Base-by-base conservation (phyloP, 2,329 filamentous ascomycete species). In the Pseudogymnoascus sp. region DNA sequence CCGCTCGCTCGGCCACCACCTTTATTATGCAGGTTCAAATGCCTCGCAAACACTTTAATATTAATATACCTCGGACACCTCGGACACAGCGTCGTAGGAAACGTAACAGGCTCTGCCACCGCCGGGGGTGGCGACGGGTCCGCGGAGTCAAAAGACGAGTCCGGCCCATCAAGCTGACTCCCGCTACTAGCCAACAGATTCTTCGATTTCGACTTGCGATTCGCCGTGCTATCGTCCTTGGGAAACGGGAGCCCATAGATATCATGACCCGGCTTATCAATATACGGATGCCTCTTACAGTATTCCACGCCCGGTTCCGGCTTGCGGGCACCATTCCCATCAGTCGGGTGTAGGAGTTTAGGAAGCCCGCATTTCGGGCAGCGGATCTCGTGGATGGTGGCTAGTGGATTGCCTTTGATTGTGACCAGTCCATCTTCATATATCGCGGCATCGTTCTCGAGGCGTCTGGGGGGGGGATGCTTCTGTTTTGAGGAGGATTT, bases 171-270 rank as follows among this genome's bases (percentile, higher is more conserved):
- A 5, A 44, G 16, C 18, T 44, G 42, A 5, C 18, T 44, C 42
- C 42, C 42, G 18, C 42, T 44, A 8, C 4, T 14, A 12, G 42
- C 18, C 18, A 44, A 44, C 1, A 44, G 42, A 44, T 21, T 44
- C 42, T 44, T 44, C 11, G 42, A 2, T 14, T 44, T 44, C 4
- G 42, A 23, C 18, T 44, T 44, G 42, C 42, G 42, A 7, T 23
- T 44, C 42, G 42, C 21, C 14, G 25, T 8, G 7, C 25, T 35
- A 14, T 59, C 50, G 21, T 88, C 87, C 16, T 85, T 86, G 12
- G 90, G 86, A 82, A 90, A 92, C 28, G 88, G 90, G 75, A 92
- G 90, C 60, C 88, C 89, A 74, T 92, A 92, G 67, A 92, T 90
- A 74, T 93, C 89, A 76, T 86, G 89, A 65, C 88, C 88, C 1